Percentiles rank a stretch among this genome's conserved stretches.
These are phyloP conservation scores for Colletotrichum sublineola DNA, from an alignment of 2,329 filamentous ascomycete species.

Conservation along the genomic window DNA sequence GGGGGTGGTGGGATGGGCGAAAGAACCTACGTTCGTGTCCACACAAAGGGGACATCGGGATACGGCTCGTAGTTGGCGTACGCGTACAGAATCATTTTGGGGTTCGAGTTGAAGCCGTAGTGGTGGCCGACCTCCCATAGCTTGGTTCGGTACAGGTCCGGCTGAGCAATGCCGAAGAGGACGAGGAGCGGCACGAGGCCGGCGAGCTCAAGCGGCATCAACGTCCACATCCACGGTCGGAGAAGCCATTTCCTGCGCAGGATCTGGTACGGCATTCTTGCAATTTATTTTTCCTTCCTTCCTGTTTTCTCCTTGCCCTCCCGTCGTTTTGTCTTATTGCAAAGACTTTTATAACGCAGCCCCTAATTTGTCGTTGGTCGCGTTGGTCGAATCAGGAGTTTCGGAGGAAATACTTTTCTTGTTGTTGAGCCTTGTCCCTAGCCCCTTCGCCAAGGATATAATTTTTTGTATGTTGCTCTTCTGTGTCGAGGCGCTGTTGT, in stretches of 20 bases:
- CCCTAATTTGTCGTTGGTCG: not conserved
- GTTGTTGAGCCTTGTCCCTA: not conserved
- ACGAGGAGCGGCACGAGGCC: constrained; percentile 76
- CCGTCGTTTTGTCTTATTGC: not conserved
- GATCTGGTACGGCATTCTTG: constrained; percentile 62
- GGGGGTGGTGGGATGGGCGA: not conserved
- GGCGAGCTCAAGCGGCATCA: constrained; percentile 76
- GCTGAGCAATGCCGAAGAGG: constrained; percentile 78
- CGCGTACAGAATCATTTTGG: constrained; percentile 76
- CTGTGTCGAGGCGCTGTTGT: constrained; percentile 22
- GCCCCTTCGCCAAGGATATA: not conserved
- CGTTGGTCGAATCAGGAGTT: constrained; percentile 10
- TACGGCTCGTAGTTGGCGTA: constrained; percentile 78
- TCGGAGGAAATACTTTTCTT: not conserved
- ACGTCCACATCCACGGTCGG: constrained; percentile 69
- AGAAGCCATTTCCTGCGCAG: constrained; percentile 71
- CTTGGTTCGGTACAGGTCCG: constrained; percentile 77
- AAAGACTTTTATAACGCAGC: not conserved
- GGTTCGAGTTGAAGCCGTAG: constrained; percentile 81
- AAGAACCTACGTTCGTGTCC: constrained; percentile 76
- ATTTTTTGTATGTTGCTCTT: not conserved
- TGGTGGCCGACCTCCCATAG: constrained; percentile 81
- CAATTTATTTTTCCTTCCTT: constrained; percentile 36
- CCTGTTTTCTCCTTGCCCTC: not conserved
- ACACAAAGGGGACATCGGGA: constrained; percentile 75